A percentile compares a stretch with the other conserved stretches of the same genome.
phyloP scores from a whole-genome alignment of 169 alveolate genomes.

The Cryptosporidium felis region DNA sequence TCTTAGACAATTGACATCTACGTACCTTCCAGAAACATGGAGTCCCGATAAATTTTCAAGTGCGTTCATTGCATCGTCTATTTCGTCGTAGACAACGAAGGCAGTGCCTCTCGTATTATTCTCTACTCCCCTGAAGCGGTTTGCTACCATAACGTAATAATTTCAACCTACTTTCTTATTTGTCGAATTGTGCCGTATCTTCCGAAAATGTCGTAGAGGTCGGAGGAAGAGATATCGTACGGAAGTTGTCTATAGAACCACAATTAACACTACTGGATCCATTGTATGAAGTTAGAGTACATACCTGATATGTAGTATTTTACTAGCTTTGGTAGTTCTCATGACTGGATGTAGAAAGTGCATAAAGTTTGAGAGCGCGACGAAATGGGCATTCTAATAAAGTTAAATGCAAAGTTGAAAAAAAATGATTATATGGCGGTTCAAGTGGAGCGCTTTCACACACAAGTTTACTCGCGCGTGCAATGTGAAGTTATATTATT shows the following conservation, averaged over 20 bases:
- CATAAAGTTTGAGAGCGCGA: neutral
- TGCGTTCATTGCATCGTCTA: conserved; percentile 98
- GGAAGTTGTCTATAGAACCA: conserved; percentile 82
- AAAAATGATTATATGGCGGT: conserved; percentile 1
- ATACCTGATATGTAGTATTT: conserved; percentile 58
- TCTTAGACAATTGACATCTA: conserved; percentile 54
- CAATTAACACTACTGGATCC: neutral
- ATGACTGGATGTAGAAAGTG: neutral
- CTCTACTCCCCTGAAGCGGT: conserved; percentile 82
- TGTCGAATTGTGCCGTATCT: conserved; percentile 98
- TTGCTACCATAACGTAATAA: neutral
- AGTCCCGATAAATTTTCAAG: conserved; percentile 97
- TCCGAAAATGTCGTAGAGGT: conserved; percentile 97
- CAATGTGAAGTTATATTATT: conserved; percentile 20
- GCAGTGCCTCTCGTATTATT: conserved; percentile 95
- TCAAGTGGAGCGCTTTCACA: conserved; percentile 17
- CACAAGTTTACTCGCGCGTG: conserved; percentile 70
- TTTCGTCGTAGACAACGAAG: conserved; percentile 97
- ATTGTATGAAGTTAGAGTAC: neutral
- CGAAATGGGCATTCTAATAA: neutral
- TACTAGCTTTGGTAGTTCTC: neutral
- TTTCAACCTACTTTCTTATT: conserved; percentile 89
- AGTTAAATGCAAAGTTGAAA: neutral
- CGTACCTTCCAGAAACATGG: conserved; percentile 96
- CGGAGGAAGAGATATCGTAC: conserved; percentile 91